Percentiles rank a stretch among this genome's conserved stretches.
Evolutionary conservation across 192 early-diverging fungal species (phyloP).

Genomic region (Coemansia sp.): DNA sequence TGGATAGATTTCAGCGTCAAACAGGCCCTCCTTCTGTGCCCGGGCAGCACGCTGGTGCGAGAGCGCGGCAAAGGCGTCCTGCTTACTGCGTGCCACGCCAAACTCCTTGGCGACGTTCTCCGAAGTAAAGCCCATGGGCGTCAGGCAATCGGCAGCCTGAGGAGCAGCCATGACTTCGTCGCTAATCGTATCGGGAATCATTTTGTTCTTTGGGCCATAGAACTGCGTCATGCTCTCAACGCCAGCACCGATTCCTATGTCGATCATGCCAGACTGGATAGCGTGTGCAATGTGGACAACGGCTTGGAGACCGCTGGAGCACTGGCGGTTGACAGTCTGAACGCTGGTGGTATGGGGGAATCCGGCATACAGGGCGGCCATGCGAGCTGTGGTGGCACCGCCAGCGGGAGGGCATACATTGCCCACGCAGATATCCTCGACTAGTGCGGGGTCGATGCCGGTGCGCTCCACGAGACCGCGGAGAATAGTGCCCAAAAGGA

Average conservation of each 20-base stretch:
- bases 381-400: slow-evolving; percentile 86
- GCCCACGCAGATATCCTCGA: slow-evolving; percentile 95
- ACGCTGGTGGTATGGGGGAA: slow-evolving; percentile 83
- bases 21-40: slow-evolving; percentile 90
- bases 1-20: slow-evolving; percentile 90
- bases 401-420: slow-evolving; percentile 88
- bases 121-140: slow-evolving; percentile 93
- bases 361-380: slow-evolving; percentile 89
- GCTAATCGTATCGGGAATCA: slow-evolving; percentile 71
- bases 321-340: slow-evolving; percentile 90
- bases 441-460: slow-evolving; percentile 79
- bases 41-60: slow-evolving; percentile 81
- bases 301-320: slow-evolving; percentile 91
- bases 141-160: slow-evolving; percentile 79
- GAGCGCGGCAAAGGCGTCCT: slow-evolving; percentile 86
- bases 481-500: slow-evolving; percentile 75
- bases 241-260: slow-evolving; percentile 92
- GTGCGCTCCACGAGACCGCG: slow-evolving; percentile 74
- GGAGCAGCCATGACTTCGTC: slow-evolving; percentile 72
- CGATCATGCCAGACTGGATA: slow-evolving; percentile 87
- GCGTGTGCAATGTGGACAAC: slow-evolving; percentile 82
- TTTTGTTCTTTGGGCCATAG: slow-evolving; percentile 69
- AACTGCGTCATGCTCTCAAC: slow-evolving; percentile 93
- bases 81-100: slow-evolving; percentile 78
- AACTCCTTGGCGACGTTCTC: slow-evolving; percentile 96